Evolutionary conservation across 352 stramenopile species (phyloP), one percentile per base, ranked within the genome.

Genomic region (Pythium periplocum): DNA sequence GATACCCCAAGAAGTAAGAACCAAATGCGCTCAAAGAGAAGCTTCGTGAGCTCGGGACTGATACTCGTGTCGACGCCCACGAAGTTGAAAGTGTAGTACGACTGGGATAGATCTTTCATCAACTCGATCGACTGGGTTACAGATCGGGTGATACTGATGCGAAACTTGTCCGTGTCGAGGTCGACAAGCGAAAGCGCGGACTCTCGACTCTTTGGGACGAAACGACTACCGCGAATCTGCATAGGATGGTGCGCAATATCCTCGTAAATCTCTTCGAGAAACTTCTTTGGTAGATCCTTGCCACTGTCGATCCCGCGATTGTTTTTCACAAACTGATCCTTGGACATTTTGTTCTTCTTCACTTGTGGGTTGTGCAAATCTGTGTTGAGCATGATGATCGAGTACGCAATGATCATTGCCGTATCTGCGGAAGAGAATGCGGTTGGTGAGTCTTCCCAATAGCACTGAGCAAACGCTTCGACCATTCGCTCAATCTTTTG

Each of bases 401-500:
- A 95, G 47, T 95, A 96, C 9, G 85, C 82, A n/a, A 96, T 81
- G 46, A 95, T 92, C 83, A 95, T 93, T 9, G 83, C 81, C 17
- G 85, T 95, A 45, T 96, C 83, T 0, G 81, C 73, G 3, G 78
- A 91, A 1, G 79, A 86, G 51, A 93, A 93, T 4, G 76, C 73
- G 1, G 64, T 55, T 2, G 66, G 67, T 0, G 75, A 98, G 62
- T 99, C 97, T 66, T 98, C 90, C 76, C 85, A 99, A 65, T 98
- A 99, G 65, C 96, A 99, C 62, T 99, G 93, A 0, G 92, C 85
- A 62, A 99, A 99, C 2, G 94, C 96, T 51, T 96, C 92, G 33
- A 99, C 89, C 67, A 99, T 94, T 48, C 96, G 77, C 63, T 99
- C 96, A 57, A 99, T 98, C 62, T 98, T 98, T 69, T 99, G 97